Evolutionary conservation across 352 stramenopile genomes (phyloP).

Genomic region (Pythium utonaiense): DNA sequence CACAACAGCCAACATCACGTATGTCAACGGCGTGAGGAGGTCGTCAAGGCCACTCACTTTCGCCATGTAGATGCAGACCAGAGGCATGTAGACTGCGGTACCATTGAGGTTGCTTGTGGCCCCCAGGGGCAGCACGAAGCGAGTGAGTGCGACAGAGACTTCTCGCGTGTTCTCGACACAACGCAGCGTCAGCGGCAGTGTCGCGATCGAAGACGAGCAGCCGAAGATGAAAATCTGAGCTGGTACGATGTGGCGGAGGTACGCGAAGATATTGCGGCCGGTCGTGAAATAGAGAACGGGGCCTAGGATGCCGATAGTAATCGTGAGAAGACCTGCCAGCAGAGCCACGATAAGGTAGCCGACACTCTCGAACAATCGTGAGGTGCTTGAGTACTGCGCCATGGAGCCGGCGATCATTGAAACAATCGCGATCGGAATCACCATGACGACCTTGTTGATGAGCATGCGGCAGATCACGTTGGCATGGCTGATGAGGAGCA

Average conservation of each 20-base stretch:
- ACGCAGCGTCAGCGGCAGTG: conserved; percentile 71
- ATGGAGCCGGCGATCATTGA: conserved; percentile 73
- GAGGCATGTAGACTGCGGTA: conserved; percentile 67
- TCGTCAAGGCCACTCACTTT: conserved; percentile 50
- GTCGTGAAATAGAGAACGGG: conserved; percentile 52
- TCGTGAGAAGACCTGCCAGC: conserved; percentile 36
- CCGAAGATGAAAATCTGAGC: conserved; percentile 77
- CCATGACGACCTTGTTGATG: conserved; percentile 61
- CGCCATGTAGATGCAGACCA: conserved; percentile 73
- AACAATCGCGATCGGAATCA: conserved; percentile 68
- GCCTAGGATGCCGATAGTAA: conserved; percentile 54
- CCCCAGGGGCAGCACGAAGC: conserved; percentile 65
- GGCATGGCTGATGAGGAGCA: conserved; percentile 61
- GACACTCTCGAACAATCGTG: conserved; percentile 42
- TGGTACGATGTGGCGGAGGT: conserved; percentile 61
- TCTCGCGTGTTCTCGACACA: conserved; percentile 65
- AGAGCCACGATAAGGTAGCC: conserved; percentile 48
- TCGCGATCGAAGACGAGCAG: conserved; percentile 78
- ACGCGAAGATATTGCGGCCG: conserved; percentile 58
- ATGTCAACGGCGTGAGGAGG: conserved; percentile 52
- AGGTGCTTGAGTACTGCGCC: conserved; percentile 45
- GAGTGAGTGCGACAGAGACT: conserved; percentile 52
- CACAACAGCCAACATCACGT: conserved; percentile 61
- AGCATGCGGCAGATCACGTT: conserved; percentile 71
- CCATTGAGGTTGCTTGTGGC: conserved; percentile 75